A percentile compares a stretch with the other conserved stretches of the same genome.
Conservation (phyloP, 805 yeast genomes). For the Schwanniomyces polymorphus region DNA sequence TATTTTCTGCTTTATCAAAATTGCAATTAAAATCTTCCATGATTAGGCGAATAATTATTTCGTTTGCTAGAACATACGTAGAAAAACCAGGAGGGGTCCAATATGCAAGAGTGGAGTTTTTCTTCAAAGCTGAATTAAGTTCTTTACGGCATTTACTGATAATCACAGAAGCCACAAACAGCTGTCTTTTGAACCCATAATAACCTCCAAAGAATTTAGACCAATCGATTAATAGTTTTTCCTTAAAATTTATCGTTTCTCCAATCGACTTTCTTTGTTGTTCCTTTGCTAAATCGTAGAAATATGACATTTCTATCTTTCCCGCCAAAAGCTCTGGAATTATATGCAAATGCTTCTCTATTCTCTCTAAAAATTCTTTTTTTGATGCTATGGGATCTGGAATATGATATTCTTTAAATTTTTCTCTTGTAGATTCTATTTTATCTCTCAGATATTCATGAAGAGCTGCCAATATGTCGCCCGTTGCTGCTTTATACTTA, state of each 20-base stretch:
- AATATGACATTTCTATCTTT: constrained; percentile 40
- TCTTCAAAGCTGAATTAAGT: constrained; percentile 23
- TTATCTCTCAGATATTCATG: constrained; percentile 11
- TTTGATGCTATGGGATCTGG: constrained; percentile 29
- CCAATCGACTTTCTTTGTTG: constrained; percentile 38
- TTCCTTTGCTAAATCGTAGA: constrained; percentile 49
- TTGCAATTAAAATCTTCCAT: constrained; percentile 42
- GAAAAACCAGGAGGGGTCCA: constrained; percentile 62
- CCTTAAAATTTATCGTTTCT: constrained; percentile 46
- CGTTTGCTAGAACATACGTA: constrained; percentile 63
- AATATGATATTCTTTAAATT: constrained; percentile 13
- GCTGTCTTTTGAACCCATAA: constrained; percentile 59
- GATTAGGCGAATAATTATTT: constrained; percentile 52
- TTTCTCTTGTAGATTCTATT: constrained; percentile 11
- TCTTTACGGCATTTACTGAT: constrained; percentile 25
- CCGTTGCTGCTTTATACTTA: neutral
- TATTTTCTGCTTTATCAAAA: constrained; percentile 45
- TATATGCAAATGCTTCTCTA: constrained; percentile 26
- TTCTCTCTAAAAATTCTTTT: constrained; percentile 24
- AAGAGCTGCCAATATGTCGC: constrained; percentile 12
- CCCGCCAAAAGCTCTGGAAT: constrained; percentile 47
- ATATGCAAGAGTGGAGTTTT: constrained; percentile 51
- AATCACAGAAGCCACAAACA: constrained; percentile 47
- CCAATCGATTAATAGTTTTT: constrained; percentile 48
- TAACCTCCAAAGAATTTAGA: constrained; percentile 54